Base-by-base conservation (phyloP, 2,329 filamentous ascomycete genomes). In the Fusarium newnesense region DNA sequence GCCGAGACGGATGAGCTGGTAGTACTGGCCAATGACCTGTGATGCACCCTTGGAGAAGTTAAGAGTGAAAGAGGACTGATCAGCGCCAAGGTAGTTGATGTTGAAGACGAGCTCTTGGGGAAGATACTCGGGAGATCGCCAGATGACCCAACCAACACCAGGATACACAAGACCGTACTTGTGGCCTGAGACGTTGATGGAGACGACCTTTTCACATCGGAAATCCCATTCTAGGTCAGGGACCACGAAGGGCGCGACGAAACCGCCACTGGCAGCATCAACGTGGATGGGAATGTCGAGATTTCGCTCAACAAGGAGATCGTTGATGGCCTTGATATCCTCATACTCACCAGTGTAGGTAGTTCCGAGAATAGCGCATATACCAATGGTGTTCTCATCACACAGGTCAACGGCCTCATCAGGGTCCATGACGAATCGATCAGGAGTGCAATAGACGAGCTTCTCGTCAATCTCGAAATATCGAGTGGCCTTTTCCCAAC, bases 321-420 rank as follows among this genome's bases (percentile, higher is more conserved):
- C 94, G 77, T 97, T 98, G 83, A 98, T 93, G 16, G 89, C 91
- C 86, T 97, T 96, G 79, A 95, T 92, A 78, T 98, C 95, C 84
- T 98, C 96, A 78, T 98, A 97, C 85, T 98, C 93, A 9, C 96
- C 96, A 0, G 96, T 98, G 83, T 98, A 98, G 0, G 96, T 98
- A 5, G 94, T 96, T 13, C 95, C 96, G 5, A 98, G 84, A 75
- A 98, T 98, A 64, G 91, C 89, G 79, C 95, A 97, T 77, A 98
- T 98, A 68, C 96, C 96, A 78, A 98, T 98, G 16, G 90, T 92
- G 80, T 92, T 92, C 81, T 92, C 90, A 75, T 92, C 90, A 13
- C 91, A 85, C 26, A 91, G 81, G 34, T 84, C 80, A 9, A 92
- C 90, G 4, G 89, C 87, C 83, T 91, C 83, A 70, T 87, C 82